These are phyloP conservation scores for Candida dajiaensis DNA, from an alignment of 805 yeast species.

Conservation along the genomic window DNA sequence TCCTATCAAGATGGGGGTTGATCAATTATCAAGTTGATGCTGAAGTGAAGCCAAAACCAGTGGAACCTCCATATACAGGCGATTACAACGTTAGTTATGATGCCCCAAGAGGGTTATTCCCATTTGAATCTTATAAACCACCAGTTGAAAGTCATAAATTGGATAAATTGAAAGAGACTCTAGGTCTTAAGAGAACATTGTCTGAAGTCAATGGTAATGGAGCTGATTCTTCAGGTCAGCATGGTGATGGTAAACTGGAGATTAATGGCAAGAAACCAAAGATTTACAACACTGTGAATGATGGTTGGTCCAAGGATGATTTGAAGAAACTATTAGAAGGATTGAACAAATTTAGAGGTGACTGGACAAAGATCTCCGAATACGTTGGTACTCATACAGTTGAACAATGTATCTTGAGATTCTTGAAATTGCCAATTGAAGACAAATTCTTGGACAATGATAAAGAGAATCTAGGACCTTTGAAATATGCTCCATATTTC, in stretches of 20 bases:
- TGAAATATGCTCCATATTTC: constrained; percentile 75
- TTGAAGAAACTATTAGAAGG: constrained; percentile 56
- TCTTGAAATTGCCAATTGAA: constrained; percentile 76
- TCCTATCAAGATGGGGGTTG: constrained; percentile 86
- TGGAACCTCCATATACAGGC: constrained; percentile 71
- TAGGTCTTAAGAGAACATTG: constrained; percentile 16
- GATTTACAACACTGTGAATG: constrained; percentile 29
- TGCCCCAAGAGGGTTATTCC: constrained; percentile 88
- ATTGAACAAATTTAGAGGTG: constrained; percentile 54
- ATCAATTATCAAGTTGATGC: constrained; percentile 90
- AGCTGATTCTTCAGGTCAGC: neutral
- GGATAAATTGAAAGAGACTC: constrained; percentile 35
- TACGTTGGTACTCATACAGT: constrained; percentile 64
- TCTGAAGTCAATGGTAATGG: constrained; percentile 11
- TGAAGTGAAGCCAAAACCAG: constrained; percentile 58
- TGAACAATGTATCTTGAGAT: constrained; percentile 75
- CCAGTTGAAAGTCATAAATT: constrained; percentile 41
- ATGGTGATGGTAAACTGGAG: neutral
- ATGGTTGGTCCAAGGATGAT: constrained; percentile 66
- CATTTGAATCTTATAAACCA: constrained; percentile 77
- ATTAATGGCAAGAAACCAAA: constrained; percentile 29
- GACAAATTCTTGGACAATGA: constrained; percentile 54
- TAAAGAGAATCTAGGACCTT: constrained; percentile 48
- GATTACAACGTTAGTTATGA: constrained; percentile 75
- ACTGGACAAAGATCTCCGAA: constrained; percentile 75